Percentiles rank a stretch among this genome's conserved stretches.
phyloP scores from a whole-genome alignment of 345 rosid genomes.

The Luvunga scandens region DNA sequence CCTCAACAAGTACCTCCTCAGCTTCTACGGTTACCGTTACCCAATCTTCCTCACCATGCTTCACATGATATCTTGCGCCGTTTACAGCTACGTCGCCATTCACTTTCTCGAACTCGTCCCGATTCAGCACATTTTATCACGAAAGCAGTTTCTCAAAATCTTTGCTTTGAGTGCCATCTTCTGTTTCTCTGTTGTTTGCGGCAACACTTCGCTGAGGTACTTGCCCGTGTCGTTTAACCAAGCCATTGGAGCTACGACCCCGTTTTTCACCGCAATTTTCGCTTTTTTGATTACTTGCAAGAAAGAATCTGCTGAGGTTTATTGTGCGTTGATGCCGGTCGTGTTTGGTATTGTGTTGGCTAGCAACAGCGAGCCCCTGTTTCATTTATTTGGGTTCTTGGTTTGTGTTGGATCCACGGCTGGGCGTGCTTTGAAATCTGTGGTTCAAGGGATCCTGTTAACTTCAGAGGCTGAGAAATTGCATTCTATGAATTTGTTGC shows the following conservation, averaged over 20 bases:
- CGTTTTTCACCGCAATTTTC: constrained; percentile 94
- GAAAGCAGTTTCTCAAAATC: constrained; percentile 80
- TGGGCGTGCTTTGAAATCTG: constrained; percentile 93
- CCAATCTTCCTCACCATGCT: constrained; percentile 93
- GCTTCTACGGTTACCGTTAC: constrained; percentile 83
- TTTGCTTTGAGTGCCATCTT: constrained; percentile 76
- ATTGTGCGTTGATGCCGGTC: constrained; percentile 81
- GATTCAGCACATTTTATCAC: constrained; percentile 72
- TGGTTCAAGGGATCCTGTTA: constrained; percentile 78
- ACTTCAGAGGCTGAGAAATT: constrained; percentile 90
- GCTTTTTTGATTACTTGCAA: constrained; percentile 87
- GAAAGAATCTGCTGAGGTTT: constrained; percentile 82
- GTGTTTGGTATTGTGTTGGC: constrained; percentile 93
- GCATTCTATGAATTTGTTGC: constrained; percentile 88
- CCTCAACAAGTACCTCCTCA: constrained; percentile 91
- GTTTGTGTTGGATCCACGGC: constrained; percentile 93
- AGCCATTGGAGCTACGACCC: constrained; percentile 97
- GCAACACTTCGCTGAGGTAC: constrained; percentile 89
- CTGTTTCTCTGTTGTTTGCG: constrained; percentile 94
- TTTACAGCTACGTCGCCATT: constrained; percentile 74
- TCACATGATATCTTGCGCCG: constrained; percentile 88
- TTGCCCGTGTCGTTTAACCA: constrained; percentile 98
- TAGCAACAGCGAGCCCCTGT: constrained; percentile 87
- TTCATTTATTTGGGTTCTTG: constrained; percentile 87
- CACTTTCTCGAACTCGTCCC: constrained; percentile 76